Conservation (phyloP, 2,329 filamentous ascomycete genomes). For the Pseudogymnoascus sp. region DNA sequence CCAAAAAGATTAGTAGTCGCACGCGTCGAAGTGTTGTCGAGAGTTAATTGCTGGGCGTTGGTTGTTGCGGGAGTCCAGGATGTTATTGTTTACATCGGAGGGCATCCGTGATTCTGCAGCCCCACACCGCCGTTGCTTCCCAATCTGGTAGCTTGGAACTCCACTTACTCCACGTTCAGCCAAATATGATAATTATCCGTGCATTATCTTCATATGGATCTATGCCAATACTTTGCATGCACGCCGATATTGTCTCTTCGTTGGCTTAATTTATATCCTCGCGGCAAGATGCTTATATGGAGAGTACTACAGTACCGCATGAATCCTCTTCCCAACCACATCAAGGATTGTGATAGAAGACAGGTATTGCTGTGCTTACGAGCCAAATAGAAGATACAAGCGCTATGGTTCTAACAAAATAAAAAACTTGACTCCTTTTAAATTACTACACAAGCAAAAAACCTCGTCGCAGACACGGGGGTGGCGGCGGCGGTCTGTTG, state of each 20-base stretch:
- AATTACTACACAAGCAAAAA: too few relatives aligned
- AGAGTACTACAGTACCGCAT: background rate
- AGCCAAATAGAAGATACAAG: background rate
- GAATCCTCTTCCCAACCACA: background rate
- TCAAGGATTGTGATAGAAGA: background rate
- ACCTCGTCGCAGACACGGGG: too few relatives aligned
- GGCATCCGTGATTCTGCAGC: conserved; percentile 6
- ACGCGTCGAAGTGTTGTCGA: conserved; percentile 3
- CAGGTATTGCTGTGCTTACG: background rate
- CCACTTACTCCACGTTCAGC: background rate
- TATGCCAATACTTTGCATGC: background rate
- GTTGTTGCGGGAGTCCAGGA: conserved; percentile 6
- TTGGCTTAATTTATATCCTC: background rate
- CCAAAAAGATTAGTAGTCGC: background rate
- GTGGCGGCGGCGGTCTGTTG: too few relatives aligned
- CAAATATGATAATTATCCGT: background rate
- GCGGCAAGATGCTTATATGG: background rate
- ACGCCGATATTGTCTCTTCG: background rate
- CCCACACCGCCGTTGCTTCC: conserved; percentile 2
- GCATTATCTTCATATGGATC: background rate
- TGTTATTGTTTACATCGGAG: conserved; percentile 11
- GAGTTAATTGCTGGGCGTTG: background rate
- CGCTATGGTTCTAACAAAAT: too few relatives aligned
- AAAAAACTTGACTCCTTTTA: too few relatives aligned
- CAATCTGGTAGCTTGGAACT: conserved; percentile 10